Conservation (phyloP, 2,329 filamentous ascomycete genomes). For the Penicillium sclerotiorum region DNA sequence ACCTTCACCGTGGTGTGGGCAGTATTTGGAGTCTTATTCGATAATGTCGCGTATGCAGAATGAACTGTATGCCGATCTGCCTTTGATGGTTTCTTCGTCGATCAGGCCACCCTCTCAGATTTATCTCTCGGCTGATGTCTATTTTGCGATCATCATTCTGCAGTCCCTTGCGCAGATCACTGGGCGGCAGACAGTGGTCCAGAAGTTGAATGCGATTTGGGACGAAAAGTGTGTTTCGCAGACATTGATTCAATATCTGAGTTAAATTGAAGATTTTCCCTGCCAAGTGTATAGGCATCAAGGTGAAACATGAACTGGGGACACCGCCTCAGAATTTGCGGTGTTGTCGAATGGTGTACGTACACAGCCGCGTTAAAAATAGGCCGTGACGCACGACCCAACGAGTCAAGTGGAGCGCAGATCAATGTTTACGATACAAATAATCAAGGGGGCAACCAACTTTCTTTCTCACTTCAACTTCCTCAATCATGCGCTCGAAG, state of each 20-base stretch:
- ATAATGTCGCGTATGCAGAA: too few relatives aligned
- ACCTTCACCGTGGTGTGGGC: too few relatives aligned
- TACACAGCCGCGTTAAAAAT: conserved; percentile 22
- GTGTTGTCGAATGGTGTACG: too few relatives aligned
- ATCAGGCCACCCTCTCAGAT: neutral
- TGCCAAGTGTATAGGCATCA: neutral
- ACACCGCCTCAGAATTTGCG: neutral
- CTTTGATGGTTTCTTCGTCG: too few relatives aligned
- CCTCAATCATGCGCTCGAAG: conserved; percentile 33
- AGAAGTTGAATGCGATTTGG: neutral
- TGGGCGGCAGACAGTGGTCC: neutral
- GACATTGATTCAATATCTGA: neutral
- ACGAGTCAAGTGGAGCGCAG: conserved; percentile 67
- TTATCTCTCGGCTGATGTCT: neutral
- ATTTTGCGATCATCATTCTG: neutral
- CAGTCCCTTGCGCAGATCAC: neutral
- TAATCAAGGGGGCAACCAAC: conserved; percentile 5
- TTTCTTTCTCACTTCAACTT: conserved; percentile 6
- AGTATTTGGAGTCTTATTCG: too few relatives aligned
- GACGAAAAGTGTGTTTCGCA: neutral
- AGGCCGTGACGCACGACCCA: conserved; percentile 63
- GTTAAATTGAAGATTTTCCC: neutral
- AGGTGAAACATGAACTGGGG: neutral
- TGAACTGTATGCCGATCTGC: too few relatives aligned
- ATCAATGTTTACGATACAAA: conserved; percentile 24